phyloP scores from a whole-genome alignment of 2,329 filamentous ascomycete genomes.

The Scedosporium aurantiacum region DNA sequence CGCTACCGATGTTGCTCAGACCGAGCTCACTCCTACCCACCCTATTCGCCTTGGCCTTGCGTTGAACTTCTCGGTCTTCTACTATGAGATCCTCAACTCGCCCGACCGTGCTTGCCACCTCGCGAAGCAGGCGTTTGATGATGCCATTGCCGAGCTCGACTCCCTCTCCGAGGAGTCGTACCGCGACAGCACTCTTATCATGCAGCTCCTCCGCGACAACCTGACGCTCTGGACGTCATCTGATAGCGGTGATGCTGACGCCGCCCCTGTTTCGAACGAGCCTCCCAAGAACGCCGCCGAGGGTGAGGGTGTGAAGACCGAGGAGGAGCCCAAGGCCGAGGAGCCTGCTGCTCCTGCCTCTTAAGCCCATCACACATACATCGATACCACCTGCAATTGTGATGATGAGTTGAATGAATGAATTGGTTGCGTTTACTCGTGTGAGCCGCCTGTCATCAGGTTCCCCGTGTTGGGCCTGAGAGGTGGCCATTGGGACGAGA shows the following conservation, averaged over 20 bases:
- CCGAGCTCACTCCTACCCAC: conserved; percentile 92
- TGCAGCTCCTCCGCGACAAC: conserved; percentile 98
- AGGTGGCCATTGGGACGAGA: neutral
- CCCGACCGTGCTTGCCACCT: conserved; percentile 96
- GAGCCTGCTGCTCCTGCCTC: conserved; percentile 30
- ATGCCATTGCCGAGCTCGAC: conserved; percentile 97
- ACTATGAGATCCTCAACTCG: conserved; percentile 98
- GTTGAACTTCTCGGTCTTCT: conserved; percentile 98
- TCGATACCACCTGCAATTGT: conserved; percentile 20
- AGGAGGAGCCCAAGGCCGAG: conserved; percentile 33
- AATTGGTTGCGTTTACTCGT: neutral
- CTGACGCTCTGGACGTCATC: conserved; percentile 96
- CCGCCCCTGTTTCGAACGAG: conserved; percentile 48
- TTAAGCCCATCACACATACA: neutral
- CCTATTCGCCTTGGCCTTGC: conserved; percentile 95
- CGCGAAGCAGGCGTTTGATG: conserved; percentile 97
- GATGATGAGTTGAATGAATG: neutral
- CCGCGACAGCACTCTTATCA: conserved; percentile 97
- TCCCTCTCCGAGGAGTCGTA: conserved; percentile 96
- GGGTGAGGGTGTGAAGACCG: conserved; percentile 29
- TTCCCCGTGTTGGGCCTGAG: neutral
- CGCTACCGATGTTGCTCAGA: conserved; percentile 95
- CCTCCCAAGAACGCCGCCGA: conserved; percentile 37
- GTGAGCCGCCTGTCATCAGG: neutral
- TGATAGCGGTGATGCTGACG: conserved; percentile 70